Base-by-base conservation (phyloP, 2,329 filamentous ascomycete species). In the Paraphaeosphaeria minitans region DNA sequence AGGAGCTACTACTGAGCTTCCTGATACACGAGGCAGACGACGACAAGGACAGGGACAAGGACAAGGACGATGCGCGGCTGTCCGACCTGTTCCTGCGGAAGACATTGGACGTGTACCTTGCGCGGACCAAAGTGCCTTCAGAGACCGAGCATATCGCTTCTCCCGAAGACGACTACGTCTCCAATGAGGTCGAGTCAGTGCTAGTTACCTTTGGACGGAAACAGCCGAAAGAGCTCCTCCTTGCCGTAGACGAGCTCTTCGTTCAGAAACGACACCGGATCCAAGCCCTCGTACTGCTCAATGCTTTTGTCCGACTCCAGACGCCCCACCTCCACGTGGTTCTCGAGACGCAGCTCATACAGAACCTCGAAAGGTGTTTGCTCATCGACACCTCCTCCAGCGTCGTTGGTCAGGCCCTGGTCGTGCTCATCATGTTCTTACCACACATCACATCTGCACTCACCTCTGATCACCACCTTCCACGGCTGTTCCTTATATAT, bases 401-500 rank as follows among this genome's bases (percentile, higher is more conserved):
- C 0, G 86, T 90, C 3, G 83, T 94, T n/a, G 90, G 90, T 1
- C 80, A 92, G 45, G 89, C 90, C 1, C 79, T 95, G 53, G 90
- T 89, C 4, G 85, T 87, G 8, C 77, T 95, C 58, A 89, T 91
- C 64, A 95, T 95, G 91, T 86, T 94, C 29, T 76, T 95, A 51
- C 91, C 91, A 1, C 90, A 93, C 70, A 91, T 94, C 75, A 91
- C 91, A 0, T 88, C 85, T 65, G 88, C 89, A 2, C 78, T 93
- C 14, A 86, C 87, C 1, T 83, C 85, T 0, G 70, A 75, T 24
- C 68, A 75, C 27, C 84, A 89, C 69, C 81, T 95, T 6, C 88
- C 90, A 31, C 85, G 86, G 21, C 80, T 95, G 19, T 95, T 94
- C 81, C 89, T 93, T 61, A 88, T 95, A 53, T 95, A 95, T 73